Evolutionary conservation across 2,329 filamentous ascomycete genomes (phyloP).

Genomic region (Fonsecaea multimorphosa): DNA sequence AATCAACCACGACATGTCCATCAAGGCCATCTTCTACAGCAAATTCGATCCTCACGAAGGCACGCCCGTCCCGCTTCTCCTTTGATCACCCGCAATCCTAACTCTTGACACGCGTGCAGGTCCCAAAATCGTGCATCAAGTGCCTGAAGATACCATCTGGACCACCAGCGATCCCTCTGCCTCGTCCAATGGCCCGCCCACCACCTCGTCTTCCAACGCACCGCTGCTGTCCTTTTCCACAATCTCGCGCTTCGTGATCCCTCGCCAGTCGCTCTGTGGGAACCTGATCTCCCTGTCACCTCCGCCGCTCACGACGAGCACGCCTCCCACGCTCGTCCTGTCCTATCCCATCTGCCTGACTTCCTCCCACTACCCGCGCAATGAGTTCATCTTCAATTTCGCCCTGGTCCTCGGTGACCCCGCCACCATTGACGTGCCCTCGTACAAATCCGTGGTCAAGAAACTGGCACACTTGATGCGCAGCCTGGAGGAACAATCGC

Average conservation of each 20-base stretch:
- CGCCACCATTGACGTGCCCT: constrained; percentile 65
- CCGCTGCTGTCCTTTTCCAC: constrained; percentile 84
- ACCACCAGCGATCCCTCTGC: constrained; percentile 52
- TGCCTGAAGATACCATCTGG: constrained; percentile 65
- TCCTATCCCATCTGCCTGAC: constrained; percentile 89
- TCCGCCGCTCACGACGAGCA: constrained; percentile 51
- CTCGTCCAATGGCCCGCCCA: constrained; percentile 31
- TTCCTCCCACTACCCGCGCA: constrained; percentile 80
- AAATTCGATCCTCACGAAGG: constrained; percentile 68
- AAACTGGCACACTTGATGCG: constrained; percentile 85
- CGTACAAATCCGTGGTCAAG: constrained; percentile 82
- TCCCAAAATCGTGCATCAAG: constrained; percentile 68
- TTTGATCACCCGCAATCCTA: background rate
- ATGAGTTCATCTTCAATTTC: constrained; percentile 99
- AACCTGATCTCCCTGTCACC: constrained; percentile 66
- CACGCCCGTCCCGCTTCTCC: constrained; percentile 37
- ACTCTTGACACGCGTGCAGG: constrained; percentile 48
- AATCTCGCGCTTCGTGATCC: constrained; percentile 91
- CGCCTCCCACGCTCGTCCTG: constrained; percentile 75
- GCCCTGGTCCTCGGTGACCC: constrained; percentile 75
- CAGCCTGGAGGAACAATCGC: constrained; percentile 88
- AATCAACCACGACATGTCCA: constrained; percentile 51
- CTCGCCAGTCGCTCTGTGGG: constrained; percentile 92
- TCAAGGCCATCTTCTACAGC: constrained; percentile 70
- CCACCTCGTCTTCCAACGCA: constrained; percentile 45